Evolutionary conservation across 192 early-diverging fungal genomes (phyloP), one percentile per base, ranked within the genome.

Genomic region (Dissophora globulifera): DNA sequence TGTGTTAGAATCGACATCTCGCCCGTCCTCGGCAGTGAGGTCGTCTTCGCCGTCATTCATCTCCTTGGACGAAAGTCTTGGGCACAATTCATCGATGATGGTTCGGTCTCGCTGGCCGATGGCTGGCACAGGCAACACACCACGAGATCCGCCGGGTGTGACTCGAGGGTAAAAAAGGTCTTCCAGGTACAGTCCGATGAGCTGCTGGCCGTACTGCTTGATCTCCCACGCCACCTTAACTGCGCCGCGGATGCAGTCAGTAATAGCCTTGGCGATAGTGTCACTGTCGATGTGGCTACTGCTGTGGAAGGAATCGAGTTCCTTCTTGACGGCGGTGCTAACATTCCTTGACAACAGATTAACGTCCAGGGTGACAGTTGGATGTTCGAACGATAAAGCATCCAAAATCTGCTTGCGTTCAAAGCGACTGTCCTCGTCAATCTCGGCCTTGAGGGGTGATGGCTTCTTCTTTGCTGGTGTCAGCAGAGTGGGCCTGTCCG

Each of bases 301-400:
- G 13, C 35, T 38, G 13, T 38, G 13, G 35, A 9, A 6, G 6
- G 35, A 38, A n/a, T n/a, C n/a, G 3, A 4, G 11, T 8, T 58
- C 55, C 17, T 29, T 22, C 7, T 43, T 4, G 23, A 40, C 47
- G n/a, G 32, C 59, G 16, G 31, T 33, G 8, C 19, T 27, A n/a
- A 50, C 48, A 17, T 50, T 48, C 12, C 12, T 40, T 10, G 31
- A 27, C 4, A 64, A 50, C 27, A 17, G 5, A 20, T 33, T 50
- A 12, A 53, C 27, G 32, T 53, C 25, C 25, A 64, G 50, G n/a
- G 50, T 53, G 50, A 64, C 50, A 15, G 29, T 64, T 12, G 62
- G 62, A 22, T 64, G 50, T 32, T 64, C 62, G n/a, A 29, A 54
- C 43, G 16, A 12, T 17, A 45, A 12, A 4, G 6, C 62, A 32